Conservation (phyloP, 2,329 filamentous ascomycete genomes). For the Aspergillus clavatus region DNA sequence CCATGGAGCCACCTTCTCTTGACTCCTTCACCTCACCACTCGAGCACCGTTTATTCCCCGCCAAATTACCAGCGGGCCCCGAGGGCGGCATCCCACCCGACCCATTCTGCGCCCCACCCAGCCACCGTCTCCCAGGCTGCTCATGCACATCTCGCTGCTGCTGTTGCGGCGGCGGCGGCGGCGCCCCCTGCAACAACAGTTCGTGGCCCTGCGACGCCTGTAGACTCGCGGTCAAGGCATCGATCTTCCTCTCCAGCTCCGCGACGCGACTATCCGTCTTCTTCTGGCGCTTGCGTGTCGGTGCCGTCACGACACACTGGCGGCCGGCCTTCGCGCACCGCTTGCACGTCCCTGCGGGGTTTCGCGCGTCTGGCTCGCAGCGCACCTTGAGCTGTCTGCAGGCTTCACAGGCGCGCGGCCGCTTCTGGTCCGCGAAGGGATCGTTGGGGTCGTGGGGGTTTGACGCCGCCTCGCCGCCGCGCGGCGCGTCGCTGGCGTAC, state of each 20-base stretch:
- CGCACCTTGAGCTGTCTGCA: slow-evolving; percentile 75
- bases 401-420: slow-evolving; percentile 68
- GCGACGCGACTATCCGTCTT: slow-evolving; percentile 86
- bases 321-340: slow-evolving; percentile 78
- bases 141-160: slow-evolving; percentile 39
- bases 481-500: no score
- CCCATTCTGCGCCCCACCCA: slow-evolving; percentile 15
- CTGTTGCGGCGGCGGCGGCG: slow-evolving; percentile 18
- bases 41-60: slow-evolving; percentile 29
- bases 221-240: slow-evolving; percentile 75
- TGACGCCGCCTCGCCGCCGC: background rate
- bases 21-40: slow-evolving; percentile 27
- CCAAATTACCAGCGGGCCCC: slow-evolving; percentile 4
- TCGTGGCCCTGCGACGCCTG: slow-evolving; percentile 49
- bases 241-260: slow-evolving; percentile 88
- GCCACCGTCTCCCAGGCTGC: slow-evolving; percentile 30
- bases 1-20: slow-evolving; percentile 3
- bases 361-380: slow-evolving; percentile 68
- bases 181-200: slow-evolving; percentile 12
- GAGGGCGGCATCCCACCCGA: slow-evolving; percentile 3
- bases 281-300: slow-evolving; percentile 75
- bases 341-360: slow-evolving; percentile 62
- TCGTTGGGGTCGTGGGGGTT: slow-evolving; percentile 16
- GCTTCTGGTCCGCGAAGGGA: slow-evolving; percentile 52
- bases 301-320: slow-evolving; percentile 70